phyloP scores from a whole-genome alignment of 192 early-diverging fungal genomes.

The Podila clonocystis region DNA sequence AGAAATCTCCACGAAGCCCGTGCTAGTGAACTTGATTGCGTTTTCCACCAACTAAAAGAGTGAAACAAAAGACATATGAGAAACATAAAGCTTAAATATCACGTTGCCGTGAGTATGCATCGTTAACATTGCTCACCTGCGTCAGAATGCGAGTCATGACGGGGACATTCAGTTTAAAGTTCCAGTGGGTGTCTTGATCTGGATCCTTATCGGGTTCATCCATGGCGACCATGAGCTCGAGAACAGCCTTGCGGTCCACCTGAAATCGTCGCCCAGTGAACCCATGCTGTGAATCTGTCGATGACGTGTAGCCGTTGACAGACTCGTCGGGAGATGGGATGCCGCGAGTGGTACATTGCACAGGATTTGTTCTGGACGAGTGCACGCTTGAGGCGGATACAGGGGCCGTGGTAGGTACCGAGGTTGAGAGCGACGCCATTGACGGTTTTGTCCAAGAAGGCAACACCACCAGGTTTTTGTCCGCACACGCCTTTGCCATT shows the following conservation, averaged over 20 bases:
- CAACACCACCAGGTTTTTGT: slow-evolving; percentile 20
- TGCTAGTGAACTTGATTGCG: slow-evolving; percentile 60
- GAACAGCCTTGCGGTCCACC: slow-evolving; percentile 13
- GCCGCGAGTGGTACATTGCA: background rate
- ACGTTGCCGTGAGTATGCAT: no score
- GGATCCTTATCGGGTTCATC: slow-evolving; percentile 35
- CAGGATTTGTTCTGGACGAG: background rate
- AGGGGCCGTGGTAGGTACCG: slow-evolving; percentile 8
- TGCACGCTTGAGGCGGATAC: slow-evolving; percentile 6
- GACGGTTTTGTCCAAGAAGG: slow-evolving; percentile 21
- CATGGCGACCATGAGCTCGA: slow-evolving; percentile 42
- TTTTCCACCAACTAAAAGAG: slow-evolving; percentile 50
- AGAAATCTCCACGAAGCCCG: slow-evolving; percentile 58
- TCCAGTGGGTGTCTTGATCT: slow-evolving; percentile 37
- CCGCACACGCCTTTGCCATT: slow-evolving; percentile 23
- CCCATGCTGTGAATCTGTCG: slow-evolving; percentile 7
- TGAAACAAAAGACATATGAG: slow-evolving; percentile 1
- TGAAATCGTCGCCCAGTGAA: slow-evolving; percentile 10
- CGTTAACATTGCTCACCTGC: slow-evolving; percentile 10
- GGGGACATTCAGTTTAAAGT: slow-evolving; percentile 24
- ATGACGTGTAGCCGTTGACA: slow-evolving; percentile 8
- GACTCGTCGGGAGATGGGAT: slow-evolving; percentile 6
- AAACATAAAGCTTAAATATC: background rate
- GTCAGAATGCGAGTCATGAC: slow-evolving; percentile 32
- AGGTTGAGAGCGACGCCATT: background rate